Evolutionary conservation across 129 eudicot genomes (phyloP).

Genomic region (Rutidosis leptorrhynchoides): DNA sequence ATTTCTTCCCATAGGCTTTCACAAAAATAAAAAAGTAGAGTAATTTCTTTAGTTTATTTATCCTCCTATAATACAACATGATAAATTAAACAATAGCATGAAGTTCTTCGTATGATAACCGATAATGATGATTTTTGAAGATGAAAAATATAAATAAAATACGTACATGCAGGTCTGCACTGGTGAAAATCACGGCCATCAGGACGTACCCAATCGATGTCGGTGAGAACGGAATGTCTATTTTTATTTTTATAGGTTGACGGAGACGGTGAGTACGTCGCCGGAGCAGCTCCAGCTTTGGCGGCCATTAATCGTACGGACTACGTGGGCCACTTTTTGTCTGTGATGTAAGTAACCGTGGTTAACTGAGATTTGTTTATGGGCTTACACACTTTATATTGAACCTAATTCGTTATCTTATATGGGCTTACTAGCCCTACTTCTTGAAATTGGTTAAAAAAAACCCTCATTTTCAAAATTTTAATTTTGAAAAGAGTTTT

Average conservation of each 20-base stretch:
- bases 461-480: too few species aligned
- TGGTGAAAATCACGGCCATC: slow-evolving; percentile 86
- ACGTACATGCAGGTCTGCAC: slow-evolving; percentile 90
- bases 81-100: neutral
- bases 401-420: neutral
- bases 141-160: neutral
- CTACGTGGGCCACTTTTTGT: slow-evolving; percentile 5
- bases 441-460: neutral
- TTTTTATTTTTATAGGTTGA: slow-evolving; percentile 40
- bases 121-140: neutral
- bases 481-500: too few species aligned
- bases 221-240: slow-evolving; percentile 47
- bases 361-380: neutral
- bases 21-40: too few species aligned
- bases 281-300: slow-evolving; percentile 53
- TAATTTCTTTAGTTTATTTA: neutral
- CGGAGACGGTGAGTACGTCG: slow-evolving; percentile 83
- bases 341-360: slow-evolving; percentile 13
- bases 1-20: too few species aligned
- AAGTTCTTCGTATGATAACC: neutral
- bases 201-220: slow-evolving; percentile 75
- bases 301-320: slow-evolving; percentile 50
- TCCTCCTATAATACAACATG: slow-evolving; percentile 6
- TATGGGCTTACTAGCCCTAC: neutral
- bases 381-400: slow-evolving; percentile 14